Evolutionary conservation across 1,139 yeast species (phyloP), one percentile per base, ranked within the genome.

Genomic region (Lodderomyces beijingensis): DNA sequence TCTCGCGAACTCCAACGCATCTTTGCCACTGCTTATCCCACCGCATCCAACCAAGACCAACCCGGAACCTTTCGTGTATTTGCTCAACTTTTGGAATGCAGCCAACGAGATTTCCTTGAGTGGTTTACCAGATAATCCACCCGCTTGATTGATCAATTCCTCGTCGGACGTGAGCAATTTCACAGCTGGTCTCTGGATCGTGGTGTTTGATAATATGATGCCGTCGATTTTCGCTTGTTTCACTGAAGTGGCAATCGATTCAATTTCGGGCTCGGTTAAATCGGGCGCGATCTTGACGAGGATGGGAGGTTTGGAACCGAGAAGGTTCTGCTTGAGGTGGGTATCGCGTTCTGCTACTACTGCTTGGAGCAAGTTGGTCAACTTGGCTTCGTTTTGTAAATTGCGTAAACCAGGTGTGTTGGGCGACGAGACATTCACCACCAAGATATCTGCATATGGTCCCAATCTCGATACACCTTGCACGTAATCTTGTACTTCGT

Each of bases 271-370:
- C 51, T 81, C 93, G 5, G 81, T 71, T 50, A 89, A 74, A 60
- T 89, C 98, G 1, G 98, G 97, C 0, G 97, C 96, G 44, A 89
- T 79, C 54, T 89, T 89, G 28, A 89, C 96, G 42, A 88, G 61
- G 29, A 89, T 70, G 4, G 96, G 96, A 1, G 88, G 87, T 36
- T 63, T 68, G 20, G 55, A 51, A 11, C 71, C 65, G 30, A 74
- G 55, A 27, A 58, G 38, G 42, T 67, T 67, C 33, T 49, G 48
- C 1, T 58, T 59, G 29, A 76, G 58, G n/a, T n/a, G n/a, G 0
- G 51, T 41, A 41, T 80, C 63, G 55, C 89, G 70, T 50, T 78
- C 81, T 1, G 59, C 51, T 7, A 80, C 82, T 28, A 82, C 84
- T n/a, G 79, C 65, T 3, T 74, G 61, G 45, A 89, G 67, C 45